Evolutionary conservation across 2,329 filamentous ascomycete genomes (phyloP).

Genomic region (Colletotrichum limetticola): DNA sequence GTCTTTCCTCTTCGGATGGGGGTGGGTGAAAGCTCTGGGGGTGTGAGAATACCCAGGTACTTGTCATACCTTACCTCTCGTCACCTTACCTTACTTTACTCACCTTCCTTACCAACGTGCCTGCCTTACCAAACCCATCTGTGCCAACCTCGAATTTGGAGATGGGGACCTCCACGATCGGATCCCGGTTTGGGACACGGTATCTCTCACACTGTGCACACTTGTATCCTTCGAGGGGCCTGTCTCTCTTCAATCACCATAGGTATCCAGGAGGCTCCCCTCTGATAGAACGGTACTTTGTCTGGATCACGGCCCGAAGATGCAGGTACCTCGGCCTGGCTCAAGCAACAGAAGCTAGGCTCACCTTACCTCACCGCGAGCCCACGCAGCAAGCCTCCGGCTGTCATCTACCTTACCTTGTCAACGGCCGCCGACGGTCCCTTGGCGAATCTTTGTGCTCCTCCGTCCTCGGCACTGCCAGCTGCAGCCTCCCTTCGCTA

Average conservation of each 20-base stretch:
- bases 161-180: not conserved
- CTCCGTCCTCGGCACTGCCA: not conserved
- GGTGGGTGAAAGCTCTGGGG: not conserved
- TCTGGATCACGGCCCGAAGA: conserved; percentile 6
- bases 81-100: not conserved
- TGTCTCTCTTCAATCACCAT: not conserved
- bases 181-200: not conserved
- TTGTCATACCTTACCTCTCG: not conserved
- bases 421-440: not conserved
- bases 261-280: not conserved
- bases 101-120: not conserved
- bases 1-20: too few species aligned
- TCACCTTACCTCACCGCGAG: not conserved
- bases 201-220: not conserved
- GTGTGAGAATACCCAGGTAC: not conserved
- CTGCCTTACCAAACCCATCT: not conserved
- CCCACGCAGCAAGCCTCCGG: not conserved
- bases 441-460: not conserved
- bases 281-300: not conserved
- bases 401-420: not conserved
- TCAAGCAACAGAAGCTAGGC: not conserved
- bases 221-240: not conserved
- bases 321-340: conserved; percentile 13
- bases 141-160: not conserved
- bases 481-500: not conserved